Conservation (phyloP, 306 rosid genomes). For the Trifolium dubium region DNA sequence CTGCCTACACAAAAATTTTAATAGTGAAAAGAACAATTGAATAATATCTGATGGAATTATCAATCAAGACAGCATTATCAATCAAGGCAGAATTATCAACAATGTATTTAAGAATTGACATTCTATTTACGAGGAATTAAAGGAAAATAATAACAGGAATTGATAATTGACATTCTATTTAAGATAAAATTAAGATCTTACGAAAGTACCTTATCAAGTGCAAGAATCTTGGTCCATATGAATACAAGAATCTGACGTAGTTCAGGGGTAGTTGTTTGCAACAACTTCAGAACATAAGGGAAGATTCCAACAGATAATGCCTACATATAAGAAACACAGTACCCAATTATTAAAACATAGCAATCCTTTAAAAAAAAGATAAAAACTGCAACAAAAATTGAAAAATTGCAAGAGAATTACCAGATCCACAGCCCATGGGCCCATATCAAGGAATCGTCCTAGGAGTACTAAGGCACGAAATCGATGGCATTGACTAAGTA, state of each 20-base stretch:
- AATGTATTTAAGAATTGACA: too few species aligned
- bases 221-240: conserved; percentile 98
- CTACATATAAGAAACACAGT: conserved; percentile 48
- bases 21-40: conserved; percentile 23
- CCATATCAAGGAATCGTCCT: conserved; percentile 98
- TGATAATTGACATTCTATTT: conserved; percentile 15
- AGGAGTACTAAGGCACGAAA: conserved; percentile 92
- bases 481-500: conserved; percentile 93
- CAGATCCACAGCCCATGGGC: conserved; percentile 99
- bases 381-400: conserved; percentile 22
- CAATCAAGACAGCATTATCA: background rate
- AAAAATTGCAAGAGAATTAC: conserved; percentile 49
- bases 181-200: conserved; percentile 30
- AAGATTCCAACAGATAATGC: conserved; percentile 98
- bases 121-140: too few species aligned
- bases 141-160: background rate
- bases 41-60: background rate
- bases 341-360: conserved; percentile 35
- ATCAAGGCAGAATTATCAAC: background rate
- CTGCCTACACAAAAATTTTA: conserved; percentile 10
- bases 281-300: conserved; percentile 93
- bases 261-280: conserved; percentile 95
- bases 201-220: conserved; percentile 86
- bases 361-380: conserved; percentile 2
- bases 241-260: conserved; percentile 95